Base-by-base conservation (phyloP, 768 basidiomycete genomes). In the Cyathus striatus region DNA sequence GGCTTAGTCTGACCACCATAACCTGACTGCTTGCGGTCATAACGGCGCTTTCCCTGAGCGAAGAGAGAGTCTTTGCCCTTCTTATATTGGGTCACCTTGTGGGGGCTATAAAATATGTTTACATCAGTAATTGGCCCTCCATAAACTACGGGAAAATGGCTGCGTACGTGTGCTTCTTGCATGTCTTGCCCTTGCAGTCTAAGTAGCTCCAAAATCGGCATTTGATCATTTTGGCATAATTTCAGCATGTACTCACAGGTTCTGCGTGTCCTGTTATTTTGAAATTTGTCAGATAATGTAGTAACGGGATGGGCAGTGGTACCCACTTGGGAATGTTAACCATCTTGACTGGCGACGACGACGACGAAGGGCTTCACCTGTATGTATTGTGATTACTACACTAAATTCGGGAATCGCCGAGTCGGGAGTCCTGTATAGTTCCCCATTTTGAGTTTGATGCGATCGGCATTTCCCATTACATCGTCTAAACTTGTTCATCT, bases 1-100 rank as follows among this genome's bases (percentile, higher is more conserved):
- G 95, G 95, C 77, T 99, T 99, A 47, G 95, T 99, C 79, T 99
- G 95, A 73, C 95, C 95, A 87, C 95, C 95, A 74, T 97, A 98
- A 71, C 95, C 90, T 52, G 86, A 86, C 69, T 90, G 93, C 81
- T 96, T 95, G 61, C 95, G 86, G 77, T 98, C 96, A 74, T 99
- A 98, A 75, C 96, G 92, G 60, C 96, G 89, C 84, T 99, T 98
- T 75, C 96, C 96, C 75, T 99, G 95, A 41, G 90, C 96, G 64
- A 90, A 89, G 50, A 94, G 72, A 47, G 96, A 98, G 64, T 91
- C 95, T 74, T 99, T 98, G 65, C 96, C 96, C 81, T 91, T 96
- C 86, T 99, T 99, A 82, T 98, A 99, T 68, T 99, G 95, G 46
- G 95, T 97, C 60, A 99, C 95, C 71, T 99, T 99, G 76, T 98